Conservation (phyloP, 164 flowering plant genomes). For the Chloranthus sessilifolius region DNA sequence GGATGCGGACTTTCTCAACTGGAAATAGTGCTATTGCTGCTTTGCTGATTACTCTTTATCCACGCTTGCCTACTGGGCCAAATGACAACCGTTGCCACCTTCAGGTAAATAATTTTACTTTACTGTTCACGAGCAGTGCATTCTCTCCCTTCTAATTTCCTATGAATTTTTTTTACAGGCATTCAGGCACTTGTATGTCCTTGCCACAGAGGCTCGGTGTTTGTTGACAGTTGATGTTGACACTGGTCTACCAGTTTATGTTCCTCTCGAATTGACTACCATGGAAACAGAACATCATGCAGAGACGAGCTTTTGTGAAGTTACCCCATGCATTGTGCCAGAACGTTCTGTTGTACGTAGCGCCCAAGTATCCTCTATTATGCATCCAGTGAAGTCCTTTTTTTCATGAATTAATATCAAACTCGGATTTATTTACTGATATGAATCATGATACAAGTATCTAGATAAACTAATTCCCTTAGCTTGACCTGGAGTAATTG, state of each 20-base stretch:
- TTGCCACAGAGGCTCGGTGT: slow-evolving; percentile 94
- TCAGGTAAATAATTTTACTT: slow-evolving; percentile 46
- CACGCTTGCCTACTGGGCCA: slow-evolving; percentile 94
- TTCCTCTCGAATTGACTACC: slow-evolving; percentile 73
- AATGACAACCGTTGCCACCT: slow-evolving; percentile 98
- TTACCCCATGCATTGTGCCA: slow-evolving; percentile 92
- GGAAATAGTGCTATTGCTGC: slow-evolving; percentile 78
- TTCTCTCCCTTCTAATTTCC: not conserved
- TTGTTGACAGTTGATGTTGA: slow-evolving; percentile 95
- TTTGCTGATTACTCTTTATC: slow-evolving; percentile 79
- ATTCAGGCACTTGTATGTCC: slow-evolving; percentile 89
- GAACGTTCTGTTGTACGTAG: slow-evolving; percentile 79
- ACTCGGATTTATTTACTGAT: no score
- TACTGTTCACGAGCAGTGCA: not conserved
- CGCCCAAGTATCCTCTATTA: not conserved
- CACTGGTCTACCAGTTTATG: slow-evolving; percentile 90
- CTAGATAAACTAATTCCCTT: no score
- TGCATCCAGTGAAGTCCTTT: not conserved
- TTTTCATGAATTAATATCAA: not conserved
- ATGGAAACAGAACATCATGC: slow-evolving; percentile 75
- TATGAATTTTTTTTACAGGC: slow-evolving; percentile 44
- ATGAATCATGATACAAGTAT: no score
- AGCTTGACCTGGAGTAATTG: no score
- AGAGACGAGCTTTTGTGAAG: slow-evolving; percentile 90
- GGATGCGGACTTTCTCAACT: slow-evolving; percentile 85